These are phyloP conservation scores for Mrakia hoshinonis DNA, from an alignment of 768 basidiomycete species.

Conservation along the genomic window DNA sequence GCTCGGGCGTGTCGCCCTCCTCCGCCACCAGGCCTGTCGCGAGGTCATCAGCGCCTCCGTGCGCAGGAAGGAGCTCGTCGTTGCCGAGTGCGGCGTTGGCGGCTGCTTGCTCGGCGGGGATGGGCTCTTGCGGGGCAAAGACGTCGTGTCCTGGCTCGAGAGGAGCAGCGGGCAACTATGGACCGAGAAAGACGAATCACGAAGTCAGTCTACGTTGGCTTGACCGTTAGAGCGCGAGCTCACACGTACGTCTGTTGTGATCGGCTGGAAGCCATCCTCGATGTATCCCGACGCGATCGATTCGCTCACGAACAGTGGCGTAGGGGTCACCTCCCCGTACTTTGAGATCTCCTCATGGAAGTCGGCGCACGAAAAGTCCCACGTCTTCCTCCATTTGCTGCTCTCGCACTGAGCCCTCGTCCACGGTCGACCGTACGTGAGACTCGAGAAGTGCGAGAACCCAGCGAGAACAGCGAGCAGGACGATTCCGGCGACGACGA, in stretches of 20 bases:
- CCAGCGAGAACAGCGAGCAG: slow-evolving; percentile 58
- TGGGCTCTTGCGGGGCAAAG: slow-evolving; percentile 12
- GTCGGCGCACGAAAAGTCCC: slow-evolving; percentile 52
- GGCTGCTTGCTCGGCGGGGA: slow-evolving; percentile 11
- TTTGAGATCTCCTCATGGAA: slow-evolving; percentile 37
- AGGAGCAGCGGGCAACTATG: slow-evolving; percentile 4
- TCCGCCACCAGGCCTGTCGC: neutral
- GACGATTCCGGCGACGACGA: slow-evolving; percentile 71
- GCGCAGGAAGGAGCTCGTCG: slow-evolving; percentile 17
- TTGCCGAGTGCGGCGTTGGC: slow-evolving; percentile 19
- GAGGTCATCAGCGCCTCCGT: slow-evolving; percentile 12
- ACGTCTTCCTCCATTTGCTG: slow-evolving; percentile 80
- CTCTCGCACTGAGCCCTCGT: slow-evolving; percentile 66
- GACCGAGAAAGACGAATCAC: too few relatives aligned
- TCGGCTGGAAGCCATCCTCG: neutral
- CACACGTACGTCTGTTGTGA: slow-evolving; percentile 5
- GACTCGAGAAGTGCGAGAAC: slow-evolving; percentile 67
- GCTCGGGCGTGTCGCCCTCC: neutral
- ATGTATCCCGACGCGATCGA: slow-evolving; percentile 6
- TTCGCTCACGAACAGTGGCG: neutral
- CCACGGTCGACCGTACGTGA: slow-evolving; percentile 79
- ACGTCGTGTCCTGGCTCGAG: slow-evolving; percentile 25
- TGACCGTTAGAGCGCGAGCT: neutral
- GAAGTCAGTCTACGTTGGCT: too few relatives aligned
- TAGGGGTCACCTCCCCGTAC: slow-evolving; percentile 27